phyloP scores from a whole-genome alignment of 1,284 basidiomycete species.

The Afroboletus lepidellus region DNA sequence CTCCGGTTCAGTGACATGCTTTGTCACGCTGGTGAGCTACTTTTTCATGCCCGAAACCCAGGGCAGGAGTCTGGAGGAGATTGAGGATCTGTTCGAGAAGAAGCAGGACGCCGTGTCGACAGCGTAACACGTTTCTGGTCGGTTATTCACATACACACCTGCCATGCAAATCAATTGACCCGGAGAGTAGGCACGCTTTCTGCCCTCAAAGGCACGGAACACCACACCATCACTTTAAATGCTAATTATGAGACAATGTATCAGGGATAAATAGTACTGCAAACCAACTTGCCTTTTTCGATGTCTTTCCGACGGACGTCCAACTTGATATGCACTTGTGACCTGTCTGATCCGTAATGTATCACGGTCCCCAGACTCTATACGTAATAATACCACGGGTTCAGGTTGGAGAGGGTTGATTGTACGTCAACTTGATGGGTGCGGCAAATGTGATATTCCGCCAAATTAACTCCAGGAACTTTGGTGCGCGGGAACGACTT shows the following conservation, averaged over 20 bases:
- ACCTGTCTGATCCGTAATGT: too few relatives aligned
- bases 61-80: slow-evolving; percentile 44
- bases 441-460: too few relatives aligned
- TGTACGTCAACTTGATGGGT: too few relatives aligned
- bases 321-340: too few relatives aligned
- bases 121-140: slow-evolving; percentile 3
- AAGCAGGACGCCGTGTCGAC: slow-evolving; percentile 4
- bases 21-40: slow-evolving; percentile 41
- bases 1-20: slow-evolving; percentile 40
- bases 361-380: too few relatives aligned
- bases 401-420: too few relatives aligned
- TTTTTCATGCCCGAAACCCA: slow-evolving; percentile 47
- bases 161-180: neutral
- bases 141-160: neutral
- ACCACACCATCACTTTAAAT: neutral
- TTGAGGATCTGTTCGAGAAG: slow-evolving; percentile 38
- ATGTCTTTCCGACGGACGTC: neutral
- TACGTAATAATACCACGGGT: too few relatives aligned
- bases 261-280: neutral
- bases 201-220: neutral
- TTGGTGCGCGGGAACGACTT: too few relatives aligned
- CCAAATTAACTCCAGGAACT: too few relatives aligned
- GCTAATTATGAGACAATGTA: neutral
- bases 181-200: neutral
- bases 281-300: too few relatives aligned